Base-by-base conservation (phyloP, 176 grass and related monocot species). In the Phoenix roebelenii region DNA sequence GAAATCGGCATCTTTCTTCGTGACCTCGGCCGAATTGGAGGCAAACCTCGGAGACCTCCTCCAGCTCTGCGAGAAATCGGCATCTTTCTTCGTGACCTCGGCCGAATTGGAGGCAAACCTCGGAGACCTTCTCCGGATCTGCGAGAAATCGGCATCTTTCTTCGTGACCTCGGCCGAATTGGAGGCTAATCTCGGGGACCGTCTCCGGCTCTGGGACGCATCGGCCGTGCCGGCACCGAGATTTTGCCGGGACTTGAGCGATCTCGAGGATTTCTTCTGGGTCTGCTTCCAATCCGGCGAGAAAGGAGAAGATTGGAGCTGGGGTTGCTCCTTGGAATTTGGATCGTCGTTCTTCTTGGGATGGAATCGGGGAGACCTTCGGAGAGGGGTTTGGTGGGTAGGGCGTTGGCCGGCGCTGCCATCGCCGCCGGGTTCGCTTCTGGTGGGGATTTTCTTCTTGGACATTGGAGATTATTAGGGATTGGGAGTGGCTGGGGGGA, bases 331-430 rank as follows among this genome's bases (percentile, higher is more conserved):
- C 39, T 1, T 44, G 52, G 39, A 19, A 52, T 1, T 22, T 18
- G 51, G n/a, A 6, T 68, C 52, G 16, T 7, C 52, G 16, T 23
- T 50, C 26, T 22, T 68, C 52, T 77, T 35, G 2, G 3, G 6
- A 52, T 26, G 61, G 1, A 78, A 50, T 55, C 49, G 56, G 53
- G 57, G 14, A 24, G 66, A 86, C 52, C 74, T 86, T 3, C 51
- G 25, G 5, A 82, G 28, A 63, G 61, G 18, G 35, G 9, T 44
- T 44, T 6, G 35, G 35, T 44, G 35, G 35, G 35, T 12, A 1
- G 35, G 1, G 9, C 35, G 10, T 12, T 9, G 35, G 35, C 9
- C 10, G 35, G 35, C 35, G 35, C 35, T 44, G 35, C 35, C 35
- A 12, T 12, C 35, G 9, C 10, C 10, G 10, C 35, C 12, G 35